Evolutionary conservation across 345 rosid genomes (phyloP).

Genomic region (Euphorbia pulcherrima): DNA sequence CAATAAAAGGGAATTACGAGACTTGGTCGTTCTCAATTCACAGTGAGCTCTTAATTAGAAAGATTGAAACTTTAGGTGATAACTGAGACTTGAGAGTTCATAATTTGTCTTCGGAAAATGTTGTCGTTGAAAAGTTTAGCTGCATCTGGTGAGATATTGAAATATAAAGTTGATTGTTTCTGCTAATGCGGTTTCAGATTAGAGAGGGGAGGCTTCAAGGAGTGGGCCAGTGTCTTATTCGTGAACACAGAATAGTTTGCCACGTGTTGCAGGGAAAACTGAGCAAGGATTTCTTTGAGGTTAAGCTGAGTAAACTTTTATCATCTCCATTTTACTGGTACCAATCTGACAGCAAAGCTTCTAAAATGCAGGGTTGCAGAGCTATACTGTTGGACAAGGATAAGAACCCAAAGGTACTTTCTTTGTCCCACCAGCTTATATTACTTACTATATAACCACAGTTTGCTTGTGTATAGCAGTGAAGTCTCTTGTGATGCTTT

Average conservation of each 20-base stretch:
- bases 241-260: conserved; percentile 84
- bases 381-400: conserved; percentile 84
- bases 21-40: background rate
- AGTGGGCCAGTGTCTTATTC: conserved; percentile 70
- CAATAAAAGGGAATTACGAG: background rate
- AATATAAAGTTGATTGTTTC: conserved; percentile 19
- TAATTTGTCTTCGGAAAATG: too few species aligned
- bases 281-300: conserved; percentile 90
- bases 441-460: too few species aligned
- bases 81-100: too few species aligned
- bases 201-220: conserved; percentile 88
- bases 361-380: conserved; percentile 75
- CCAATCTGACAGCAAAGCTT: background rate
- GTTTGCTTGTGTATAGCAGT: too few species aligned
- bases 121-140: background rate
- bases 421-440: background rate
- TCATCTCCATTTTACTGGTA: background rate
- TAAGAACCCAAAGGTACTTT: conserved; percentile 69
- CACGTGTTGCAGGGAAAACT: conserved; percentile 70
- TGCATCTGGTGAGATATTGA: background rate
- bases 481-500: too few species aligned
- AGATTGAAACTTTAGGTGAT: too few species aligned
- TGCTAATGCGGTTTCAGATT: conserved; percentile 46
- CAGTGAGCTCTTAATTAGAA: background rate
- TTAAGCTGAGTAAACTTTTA: conserved; percentile 21